These are phyloP conservation scores for Obelidium mucronatum DNA, from an alignment of 192 early-diverging fungal genomes.

Conservation along the genomic window DNA sequence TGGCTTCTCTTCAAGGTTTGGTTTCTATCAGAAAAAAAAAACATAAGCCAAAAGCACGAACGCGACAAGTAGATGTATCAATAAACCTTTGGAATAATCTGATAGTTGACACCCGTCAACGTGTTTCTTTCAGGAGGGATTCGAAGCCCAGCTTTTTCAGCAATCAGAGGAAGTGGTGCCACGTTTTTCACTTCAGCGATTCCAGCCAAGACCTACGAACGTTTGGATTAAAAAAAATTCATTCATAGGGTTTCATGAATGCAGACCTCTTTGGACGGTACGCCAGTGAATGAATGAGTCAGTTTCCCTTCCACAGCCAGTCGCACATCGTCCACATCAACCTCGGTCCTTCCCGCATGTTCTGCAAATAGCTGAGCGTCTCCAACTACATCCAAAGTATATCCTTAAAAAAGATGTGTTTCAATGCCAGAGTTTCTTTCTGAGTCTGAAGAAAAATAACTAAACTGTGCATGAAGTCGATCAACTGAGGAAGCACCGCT, in stretches of 20 bases:
- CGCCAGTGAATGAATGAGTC: constrained; percentile 88
- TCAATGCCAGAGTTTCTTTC: background rate
- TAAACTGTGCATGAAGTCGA: constrained; percentile 90
- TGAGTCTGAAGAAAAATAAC: constrained; percentile 9
- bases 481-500: constrained; percentile 86
- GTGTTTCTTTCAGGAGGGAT: constrained; percentile 64
- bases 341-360: constrained; percentile 80
- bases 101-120: constrained; percentile 57
- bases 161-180: constrained; percentile 55
- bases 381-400: constrained; percentile 89
- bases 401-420: constrained; percentile 62
- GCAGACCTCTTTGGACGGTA: constrained; percentile 91
- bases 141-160: constrained; percentile 61
- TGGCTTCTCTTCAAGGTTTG: constrained; percentile 1
- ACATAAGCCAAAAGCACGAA: too few relatives aligned
- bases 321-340: constrained; percentile 85
- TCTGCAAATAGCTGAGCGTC: constrained; percentile 93
- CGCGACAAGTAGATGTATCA: too few relatives aligned
- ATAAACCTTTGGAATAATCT: constrained; percentile 48
- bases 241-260: too few relatives aligned
- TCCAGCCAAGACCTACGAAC: too few relatives aligned
- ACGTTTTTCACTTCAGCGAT: constrained; percentile 58
- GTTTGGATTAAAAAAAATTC: too few relatives aligned
- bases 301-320: constrained; percentile 92
- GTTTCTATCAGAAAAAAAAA: too few relatives aligned